These are phyloP conservation scores for Arbutus unedo DNA, from an alignment of 148 eudicot species.

Conservation along the genomic window DNA sequence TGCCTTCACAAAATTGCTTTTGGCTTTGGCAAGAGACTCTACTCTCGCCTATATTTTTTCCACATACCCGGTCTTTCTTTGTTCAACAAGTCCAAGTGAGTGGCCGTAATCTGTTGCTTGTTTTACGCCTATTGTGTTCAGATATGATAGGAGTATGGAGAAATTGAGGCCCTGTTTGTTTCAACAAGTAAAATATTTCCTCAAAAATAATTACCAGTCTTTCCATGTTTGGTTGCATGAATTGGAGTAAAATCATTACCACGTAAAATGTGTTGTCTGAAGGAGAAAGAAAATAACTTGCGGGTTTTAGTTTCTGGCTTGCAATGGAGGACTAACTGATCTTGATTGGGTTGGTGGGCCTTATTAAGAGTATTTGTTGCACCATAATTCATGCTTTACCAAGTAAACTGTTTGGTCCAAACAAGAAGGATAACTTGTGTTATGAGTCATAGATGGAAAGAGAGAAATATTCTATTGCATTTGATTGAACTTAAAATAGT, in stretches of 20 bases:
- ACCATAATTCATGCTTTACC: not conserved
- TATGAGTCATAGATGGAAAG: too few relatives aligned
- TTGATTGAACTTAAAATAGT: too few relatives aligned
- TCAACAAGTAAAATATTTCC: too few relatives aligned
- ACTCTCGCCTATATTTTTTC: constrained; percentile 25
- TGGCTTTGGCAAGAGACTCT: constrained; percentile 29
- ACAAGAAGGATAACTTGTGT: too few relatives aligned
- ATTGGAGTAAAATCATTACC: not conserved
- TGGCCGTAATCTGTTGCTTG: not conserved
- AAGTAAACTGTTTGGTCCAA: too few relatives aligned
- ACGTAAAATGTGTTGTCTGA: not conserved
- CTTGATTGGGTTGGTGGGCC: not conserved
- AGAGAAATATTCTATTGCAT: too few relatives aligned
- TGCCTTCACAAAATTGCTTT: constrained; percentile 24
- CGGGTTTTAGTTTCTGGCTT: not conserved
- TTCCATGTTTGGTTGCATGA: not conserved
- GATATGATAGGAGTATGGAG: not conserved
- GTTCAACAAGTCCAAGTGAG: constrained; percentile 43
- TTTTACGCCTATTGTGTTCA: not conserved
- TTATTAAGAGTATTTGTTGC: not conserved
- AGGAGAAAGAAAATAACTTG: not conserved
- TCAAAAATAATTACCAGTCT: not conserved
- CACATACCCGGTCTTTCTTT: constrained; percentile 25
- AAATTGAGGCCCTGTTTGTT: not conserved
- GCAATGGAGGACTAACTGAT: not conserved